Conservation (phyloP, 192 early-diverging fungal genomes). For the Coemansia sp. region DNA sequence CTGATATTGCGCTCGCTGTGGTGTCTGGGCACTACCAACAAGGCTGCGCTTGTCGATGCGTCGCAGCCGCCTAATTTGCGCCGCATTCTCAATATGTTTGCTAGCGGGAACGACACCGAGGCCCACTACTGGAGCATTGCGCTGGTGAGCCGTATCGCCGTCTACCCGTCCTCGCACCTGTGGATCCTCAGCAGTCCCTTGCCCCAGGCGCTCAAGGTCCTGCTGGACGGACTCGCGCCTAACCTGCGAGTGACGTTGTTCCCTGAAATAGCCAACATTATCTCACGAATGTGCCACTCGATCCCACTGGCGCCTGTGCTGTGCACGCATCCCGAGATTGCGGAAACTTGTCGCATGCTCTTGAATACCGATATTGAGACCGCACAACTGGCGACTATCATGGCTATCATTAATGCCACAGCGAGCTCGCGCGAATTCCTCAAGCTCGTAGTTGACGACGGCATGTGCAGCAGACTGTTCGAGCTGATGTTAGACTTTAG, state of each 20-base stretch:
- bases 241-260: constrained; percentile 28
- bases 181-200: constrained; percentile 50
- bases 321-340: constrained; percentile 20
- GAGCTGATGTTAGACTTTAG: constrained; percentile 24
- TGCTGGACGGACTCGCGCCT: constrained; percentile 11
- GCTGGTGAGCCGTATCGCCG: constrained; percentile 32
- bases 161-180: constrained; percentile 31
- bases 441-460: constrained; percentile 6
- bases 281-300: constrained; percentile 43
- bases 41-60: constrained; percentile 17
- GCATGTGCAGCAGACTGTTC: constrained; percentile 4
- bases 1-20: constrained; percentile 53
- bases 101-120: constrained; percentile 34
- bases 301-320: constrained; percentile 27
- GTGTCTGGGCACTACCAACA: constrained; percentile 30
- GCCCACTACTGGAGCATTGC: constrained; percentile 44
- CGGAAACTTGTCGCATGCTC: constrained; percentile 24
- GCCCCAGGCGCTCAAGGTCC: constrained; percentile 16
- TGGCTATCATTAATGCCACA: constrained; percentile 38
- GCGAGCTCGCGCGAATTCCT: constrained; percentile 42
- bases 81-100: constrained; percentile 40
- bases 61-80: constrained; percentile 43
- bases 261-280: constrained; percentile 38
- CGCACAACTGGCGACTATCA: constrained; percentile 28
- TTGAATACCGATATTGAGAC: constrained; percentile 20